Evolutionary conservation across 2,329 filamentous ascomycete genomes (phyloP), one percentile per base, ranked within the genome.

Genomic region (Cadophora sp.): DNA sequence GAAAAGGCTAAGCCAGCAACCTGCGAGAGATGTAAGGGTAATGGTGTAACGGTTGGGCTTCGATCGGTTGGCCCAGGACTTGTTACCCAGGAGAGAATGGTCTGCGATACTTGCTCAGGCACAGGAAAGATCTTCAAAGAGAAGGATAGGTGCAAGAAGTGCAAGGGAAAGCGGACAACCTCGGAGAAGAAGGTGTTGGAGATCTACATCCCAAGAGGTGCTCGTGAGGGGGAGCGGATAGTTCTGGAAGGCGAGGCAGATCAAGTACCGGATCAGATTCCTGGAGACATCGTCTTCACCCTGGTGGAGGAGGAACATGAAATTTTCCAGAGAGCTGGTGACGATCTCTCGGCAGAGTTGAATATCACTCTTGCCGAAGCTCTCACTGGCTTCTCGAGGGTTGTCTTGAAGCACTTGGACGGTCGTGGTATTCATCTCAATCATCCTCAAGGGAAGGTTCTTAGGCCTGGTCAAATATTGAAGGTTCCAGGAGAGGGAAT

Each of bases 71-170:
- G 94, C 0, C 93, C 94, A 22, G 94, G 94, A 67, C 84, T 97
- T 78, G 89, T 96, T 70, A 92, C 93, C 36, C 91, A 93, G 75
- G 90, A 93, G 75, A 88, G 90, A 7, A 88, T 94, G 45, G 80
- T 89, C 43, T 99, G 96, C 80, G 89, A 91, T 74, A 89, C 91
- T 75, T 99, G 96, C 81, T 85, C 89, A 68, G 95, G 94, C 41
- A 87, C 89, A n/a, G 96, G 96, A 6, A 89, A 90, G 76, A 89
- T 94, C 76, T 97, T 89, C 82, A 95, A 95, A 80, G 93, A 97
- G 77, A 98, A 98, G 84, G 96, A 99, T 77, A 93, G 93, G 78
- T 99, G 96, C 85, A 97, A 97, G 85, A 97, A 96, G 84, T 99
- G 96, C 88, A 98, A 98, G 82, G 96, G 96, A 76, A 92, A 92